Base-by-base conservation (phyloP, 2,329 filamentous ascomycete species). In the Cryphonectria parasitica region DNA sequence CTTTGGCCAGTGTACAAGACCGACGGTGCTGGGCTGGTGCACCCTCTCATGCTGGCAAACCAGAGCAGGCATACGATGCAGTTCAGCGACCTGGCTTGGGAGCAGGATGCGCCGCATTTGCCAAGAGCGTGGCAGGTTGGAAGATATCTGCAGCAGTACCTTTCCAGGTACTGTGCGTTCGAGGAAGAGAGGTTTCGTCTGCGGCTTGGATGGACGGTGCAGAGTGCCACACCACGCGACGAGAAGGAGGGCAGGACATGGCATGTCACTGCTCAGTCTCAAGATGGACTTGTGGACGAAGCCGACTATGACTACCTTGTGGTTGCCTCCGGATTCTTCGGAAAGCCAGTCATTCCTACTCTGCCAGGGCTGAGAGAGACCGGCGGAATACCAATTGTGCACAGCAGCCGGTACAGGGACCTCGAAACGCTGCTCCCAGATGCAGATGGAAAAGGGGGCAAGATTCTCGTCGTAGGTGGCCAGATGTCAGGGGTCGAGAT, bases 401-500 rank as follows among this genome's bases (percentile, higher is more conserved):
- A 95, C 78, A 94, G 91, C 79, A 91, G 91, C 64, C 80, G 86
- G 39, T 90, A 93, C 67, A 84, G 90, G 3, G 83, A 86, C 68
- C 78, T 92, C 1, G 75, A 84, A 39, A 78, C 77, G 11, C 78
- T 91, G 2, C 75, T 91, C 1, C 80, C 79, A 0, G 77, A 79
- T 28, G 75, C 79, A 0, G 77, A 81, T 15, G 65, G 69, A 5
- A 75, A 76, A 0, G 83, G 83, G 1, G 87, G 88, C 25, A 92
- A 90, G 76, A 89, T 96, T 22, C 83, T 94, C 0, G 84, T 97
- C 0, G 88, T 94, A 0, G 93, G 93, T 0, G 93, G 92, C 0
- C 92, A 94, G 75, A 94, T 96, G 86, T 95, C 92, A 2, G 93
- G 92, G 0, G 88, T 92, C 6, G 93, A 97, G 81, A 91, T 91